phyloP scores from a whole-genome alignment of 2,329 filamentous ascomycete species.

The Paraconiothyrium brasiliense region DNA sequence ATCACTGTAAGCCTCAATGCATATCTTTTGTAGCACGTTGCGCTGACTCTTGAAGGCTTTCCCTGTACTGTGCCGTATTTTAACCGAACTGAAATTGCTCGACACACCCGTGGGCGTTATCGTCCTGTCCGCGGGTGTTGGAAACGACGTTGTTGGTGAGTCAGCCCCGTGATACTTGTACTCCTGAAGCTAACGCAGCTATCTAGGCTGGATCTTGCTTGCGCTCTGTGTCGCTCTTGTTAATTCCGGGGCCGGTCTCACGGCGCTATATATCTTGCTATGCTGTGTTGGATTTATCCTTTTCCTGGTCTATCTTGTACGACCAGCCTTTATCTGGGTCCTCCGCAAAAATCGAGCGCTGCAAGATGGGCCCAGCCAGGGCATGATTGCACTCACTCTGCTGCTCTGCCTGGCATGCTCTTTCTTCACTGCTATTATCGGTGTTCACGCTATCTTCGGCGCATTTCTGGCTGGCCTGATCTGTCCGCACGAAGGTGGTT shows the following conservation, averaged over 20 bases:
- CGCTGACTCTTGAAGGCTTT: slow-evolving; percentile 64
- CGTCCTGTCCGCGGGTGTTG: slow-evolving; percentile 87
- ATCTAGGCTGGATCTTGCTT: slow-evolving; percentile 81
- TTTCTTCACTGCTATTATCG: slow-evolving; percentile 91
- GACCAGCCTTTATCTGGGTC: slow-evolving; percentile 78
- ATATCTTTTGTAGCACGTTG: too few relatives aligned
- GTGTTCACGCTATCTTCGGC: slow-evolving; percentile 93
- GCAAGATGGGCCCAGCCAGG: slow-evolving; percentile 87
- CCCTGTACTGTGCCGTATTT: slow-evolving; percentile 90
- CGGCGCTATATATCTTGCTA: slow-evolving; percentile 85
- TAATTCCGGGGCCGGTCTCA: slow-evolving; percentile 83
- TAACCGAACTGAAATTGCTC: slow-evolving; percentile 89
- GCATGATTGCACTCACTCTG: slow-evolving; percentile 82
- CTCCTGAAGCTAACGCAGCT: slow-evolving; percentile 18
- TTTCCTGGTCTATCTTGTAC: slow-evolving; percentile 76
- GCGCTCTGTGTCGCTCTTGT: slow-evolving; percentile 93
- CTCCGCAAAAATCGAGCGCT: slow-evolving; percentile 78
- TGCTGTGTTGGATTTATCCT: slow-evolving; percentile 78
- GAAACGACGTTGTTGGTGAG: slow-evolving; percentile 81
- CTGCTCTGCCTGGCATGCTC: slow-evolving; percentile 80
- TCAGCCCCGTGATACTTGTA: slow-evolving; percentile 5
- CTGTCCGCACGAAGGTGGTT: slow-evolving; percentile 87
- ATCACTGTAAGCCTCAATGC: slow-evolving; percentile 73
- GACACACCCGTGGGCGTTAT: slow-evolving; percentile 86
- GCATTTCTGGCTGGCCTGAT: slow-evolving; percentile 90